Conservation (phyloP, 2,329 filamentous ascomycete species). For the Phaeoacremonium minimum region DNA sequence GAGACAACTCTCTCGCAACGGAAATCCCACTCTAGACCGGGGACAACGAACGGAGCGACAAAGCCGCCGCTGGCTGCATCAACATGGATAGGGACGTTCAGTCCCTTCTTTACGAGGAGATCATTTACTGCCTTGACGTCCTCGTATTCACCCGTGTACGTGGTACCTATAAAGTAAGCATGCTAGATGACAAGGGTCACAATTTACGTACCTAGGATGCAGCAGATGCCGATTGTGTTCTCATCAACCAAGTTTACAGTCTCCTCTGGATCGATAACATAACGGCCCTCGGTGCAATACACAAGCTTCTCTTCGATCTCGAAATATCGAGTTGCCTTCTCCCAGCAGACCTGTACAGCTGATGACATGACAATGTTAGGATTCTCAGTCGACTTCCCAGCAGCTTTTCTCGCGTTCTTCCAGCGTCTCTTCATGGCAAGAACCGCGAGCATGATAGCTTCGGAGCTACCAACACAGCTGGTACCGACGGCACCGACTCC, state of each 20-base stretch:
- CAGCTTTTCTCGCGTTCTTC: conserved; percentile 80
- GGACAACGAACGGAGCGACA: conserved; percentile 85
- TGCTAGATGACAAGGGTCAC: too few relatives aligned
- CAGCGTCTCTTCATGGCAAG: conserved; percentile 95
- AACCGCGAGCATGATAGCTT: conserved; percentile 78
- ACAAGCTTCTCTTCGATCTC: conserved; percentile 87
- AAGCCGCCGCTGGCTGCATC: conserved; percentile 10
- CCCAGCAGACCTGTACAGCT: conserved; percentile 96
- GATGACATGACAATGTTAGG: conserved; percentile 96
- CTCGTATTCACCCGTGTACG: conserved; percentile 94
- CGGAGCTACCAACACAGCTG: conserved; percentile 82
- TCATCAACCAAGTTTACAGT: conserved; percentile 59
- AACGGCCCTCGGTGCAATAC: conserved; percentile 58
- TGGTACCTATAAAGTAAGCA: conserved; percentile 61
- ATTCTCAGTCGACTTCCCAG: conserved; percentile 72
- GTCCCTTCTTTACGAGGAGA: conserved; percentile 66
- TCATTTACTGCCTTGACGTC: conserved; percentile 92
- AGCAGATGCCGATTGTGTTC: conserved; percentile 85
- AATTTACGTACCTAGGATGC: conserved; percentile 63
- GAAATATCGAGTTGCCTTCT: conserved; percentile 86
- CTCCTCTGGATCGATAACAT: conserved; percentile 59
- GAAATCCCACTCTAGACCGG: conserved; percentile 88
- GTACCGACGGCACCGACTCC: conserved; percentile 70
- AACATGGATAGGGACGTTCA: conserved; percentile 69
- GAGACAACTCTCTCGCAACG: conserved; percentile 81